Base-by-base conservation (phyloP, 2,329 filamentous ascomycete species). In the Pseudogymnoascus sp. region DNA sequence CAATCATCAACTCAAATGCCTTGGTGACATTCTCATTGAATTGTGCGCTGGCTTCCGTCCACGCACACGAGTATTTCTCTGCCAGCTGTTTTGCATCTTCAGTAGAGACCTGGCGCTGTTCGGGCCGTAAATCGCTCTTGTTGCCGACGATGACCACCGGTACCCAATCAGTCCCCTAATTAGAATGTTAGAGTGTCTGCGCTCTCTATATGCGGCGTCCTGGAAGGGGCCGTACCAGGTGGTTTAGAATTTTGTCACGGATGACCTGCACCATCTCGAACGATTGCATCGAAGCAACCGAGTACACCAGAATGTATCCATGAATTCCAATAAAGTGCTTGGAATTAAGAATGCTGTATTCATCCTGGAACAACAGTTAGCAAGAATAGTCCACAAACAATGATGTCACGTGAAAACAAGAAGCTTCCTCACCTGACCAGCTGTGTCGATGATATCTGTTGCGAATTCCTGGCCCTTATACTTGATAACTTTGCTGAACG, bases 311-410 rank as follows among this genome's bases (percentile, higher is more conserved):
- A 84, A 99, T 92, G 77, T 97, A 99, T 64, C 95, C 95, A 79
- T 99, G 95, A 69, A 97, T 97, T 67, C 95, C 95, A 75, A 99
- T 97, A 73, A 97, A 97, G 76, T 97, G 93, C 80, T 97, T 97
- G 67, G 91, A 96, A 78, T 97, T 97, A 66, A 99, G 82, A 68
- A 97, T 97, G 74, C 91, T 96, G 81, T 99, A 99, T 78, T 99
- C 95, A 80, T 99, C 95, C 88, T 95, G 73, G 65, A 64, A 50
- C 19, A 64, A 62, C 21, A 68, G 44, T 65, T 26, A 60, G 69
- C 68, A 67, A 33, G 66, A 10, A 61, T 53, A 53, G 10, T 26
- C 3, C 57, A 36, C 50, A 36, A 50, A 50, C 65, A 67, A 64
- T 67, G 63, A 23, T 42, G 50, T 44, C 47, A 60, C 47, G 50